Conservation (phyloP, 768 basidiomycete genomes). For the Brasilioporus rufonigricans region DNA sequence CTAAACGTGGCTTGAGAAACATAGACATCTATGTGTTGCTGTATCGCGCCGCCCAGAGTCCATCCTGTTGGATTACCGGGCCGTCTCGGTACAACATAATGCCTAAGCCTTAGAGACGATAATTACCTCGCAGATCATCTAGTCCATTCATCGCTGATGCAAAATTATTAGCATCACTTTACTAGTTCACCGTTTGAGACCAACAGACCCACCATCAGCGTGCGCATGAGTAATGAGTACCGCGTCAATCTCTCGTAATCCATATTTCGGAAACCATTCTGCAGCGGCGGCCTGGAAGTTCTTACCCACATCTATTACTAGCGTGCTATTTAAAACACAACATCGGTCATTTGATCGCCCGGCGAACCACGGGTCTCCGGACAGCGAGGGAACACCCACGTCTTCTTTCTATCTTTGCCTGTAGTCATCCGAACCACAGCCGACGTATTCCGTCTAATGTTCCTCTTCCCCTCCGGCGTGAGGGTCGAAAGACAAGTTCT, state of each 20-base stretch:
- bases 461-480: constrained; percentile 72
- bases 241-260: constrained; percentile 67
- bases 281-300: constrained; percentile 63
- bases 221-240: constrained; percentile 87
- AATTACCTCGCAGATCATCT: constrained; percentile 79
- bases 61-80: constrained; percentile 47
- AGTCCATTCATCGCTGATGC: constrained; percentile 80
- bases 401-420: constrained; percentile 37
- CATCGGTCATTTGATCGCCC: not conserved
- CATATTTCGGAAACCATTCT: constrained; percentile 69
- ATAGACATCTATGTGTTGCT: constrained; percentile 74
- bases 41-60: constrained; percentile 66
- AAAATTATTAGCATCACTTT: constrained; percentile 3
- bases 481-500: constrained; percentile 67
- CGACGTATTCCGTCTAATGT: constrained; percentile 81
- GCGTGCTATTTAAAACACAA: constrained; percentile 46
- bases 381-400: constrained; percentile 40
- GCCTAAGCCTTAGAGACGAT: not conserved
- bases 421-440: constrained; percentile 54
- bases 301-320: constrained; percentile 85
- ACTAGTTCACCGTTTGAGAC: not conserved
- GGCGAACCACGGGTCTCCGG: too few species aligned
- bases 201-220: constrained; percentile 58
- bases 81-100: not conserved
- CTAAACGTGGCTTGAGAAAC: constrained; percentile 60